Evolutionary conservation across 345 rosid genomes (phyloP).

Genomic region (Corchorus olitorius): DNA sequence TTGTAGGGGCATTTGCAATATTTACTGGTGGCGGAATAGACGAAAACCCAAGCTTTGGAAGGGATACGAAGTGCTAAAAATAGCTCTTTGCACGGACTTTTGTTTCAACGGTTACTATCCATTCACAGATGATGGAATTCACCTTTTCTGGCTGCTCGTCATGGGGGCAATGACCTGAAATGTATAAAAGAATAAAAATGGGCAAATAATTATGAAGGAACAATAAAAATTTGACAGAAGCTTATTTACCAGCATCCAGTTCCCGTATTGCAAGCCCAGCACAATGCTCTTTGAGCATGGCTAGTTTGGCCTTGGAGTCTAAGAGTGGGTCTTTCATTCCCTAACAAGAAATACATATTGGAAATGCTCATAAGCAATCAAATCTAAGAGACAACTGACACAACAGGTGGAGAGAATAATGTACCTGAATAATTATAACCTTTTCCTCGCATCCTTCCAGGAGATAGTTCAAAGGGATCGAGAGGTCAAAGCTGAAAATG

Average conservation of each 20-base stretch:
- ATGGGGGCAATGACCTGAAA: slow-evolving; percentile 86
- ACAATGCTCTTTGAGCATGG: slow-evolving; percentile 62
- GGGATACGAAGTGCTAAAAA: slow-evolving; percentile 10
- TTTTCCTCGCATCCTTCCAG: slow-evolving; percentile 56
- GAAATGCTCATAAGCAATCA: background rate
- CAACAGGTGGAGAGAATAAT: background rate
- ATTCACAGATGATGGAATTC: slow-evolving; percentile 52
- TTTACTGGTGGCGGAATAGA: background rate
- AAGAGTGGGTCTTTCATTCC: slow-evolving; percentile 86
- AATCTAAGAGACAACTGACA: background rate
- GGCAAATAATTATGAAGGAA: background rate
- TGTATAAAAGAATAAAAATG: slow-evolving; percentile 1
- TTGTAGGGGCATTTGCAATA: background rate
- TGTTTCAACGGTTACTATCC: slow-evolving; percentile 46
- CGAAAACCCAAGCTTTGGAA: background rate
- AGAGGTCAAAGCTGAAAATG: slow-evolving; percentile 76
- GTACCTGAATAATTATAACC: slow-evolving; percentile 76
- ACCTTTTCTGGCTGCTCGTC: slow-evolving; percentile 75
- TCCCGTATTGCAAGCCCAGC: slow-evolving; percentile 45
- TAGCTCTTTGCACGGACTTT: slow-evolving; percentile 23
- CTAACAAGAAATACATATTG: slow-evolving; percentile 30
- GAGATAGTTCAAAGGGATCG: slow-evolving; percentile 77
- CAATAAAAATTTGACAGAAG: background rate
- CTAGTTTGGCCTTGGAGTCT: slow-evolving; percentile 62
- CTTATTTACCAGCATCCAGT: slow-evolving; percentile 66